Percentiles rank a stretch among this genome's conserved stretches.
These are phyloP conservation scores for Striga hermonthica DNA, from an alignment of 305 asterid species.

Conservation along the genomic window DNA sequence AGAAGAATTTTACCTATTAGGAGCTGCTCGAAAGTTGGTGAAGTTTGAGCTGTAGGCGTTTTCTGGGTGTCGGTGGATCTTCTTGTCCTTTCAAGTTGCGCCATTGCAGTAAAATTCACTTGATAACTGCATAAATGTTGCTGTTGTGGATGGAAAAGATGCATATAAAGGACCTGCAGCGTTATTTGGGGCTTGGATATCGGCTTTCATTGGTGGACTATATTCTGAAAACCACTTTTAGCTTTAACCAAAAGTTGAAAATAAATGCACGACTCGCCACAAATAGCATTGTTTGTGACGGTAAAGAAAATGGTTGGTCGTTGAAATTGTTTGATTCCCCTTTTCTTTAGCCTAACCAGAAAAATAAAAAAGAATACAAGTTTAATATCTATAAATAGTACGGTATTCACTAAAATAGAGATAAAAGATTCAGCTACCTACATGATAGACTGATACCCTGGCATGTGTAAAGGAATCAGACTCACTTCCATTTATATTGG, in stretches of 20 bases:
- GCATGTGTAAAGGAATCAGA: too few relatives aligned
- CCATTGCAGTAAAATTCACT: conserved; percentile 36
- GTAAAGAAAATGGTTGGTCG: conserved; percentile 2
- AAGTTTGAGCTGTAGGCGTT: conserved; percentile 39
- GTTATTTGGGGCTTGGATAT: conserved; percentile 34
- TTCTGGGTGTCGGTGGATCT: conserved; percentile 39
- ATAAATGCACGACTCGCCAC: conserved; percentile 28
- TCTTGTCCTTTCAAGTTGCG: conserved; percentile 50
- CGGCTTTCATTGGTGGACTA: conserved; percentile 39
- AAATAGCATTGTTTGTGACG: conserved; percentile 17
- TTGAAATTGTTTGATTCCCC: neutral
- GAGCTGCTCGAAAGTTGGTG: conserved; percentile 65
- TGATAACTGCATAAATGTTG: conserved; percentile 15
- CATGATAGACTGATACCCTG: too few relatives aligned
- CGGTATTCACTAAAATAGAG: too few relatives aligned
- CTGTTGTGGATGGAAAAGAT: conserved; percentile 21
- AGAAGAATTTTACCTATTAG: conserved; percentile 46
- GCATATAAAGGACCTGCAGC: conserved; percentile 27
- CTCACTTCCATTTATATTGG: neutral
- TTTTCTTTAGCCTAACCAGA: neutral
- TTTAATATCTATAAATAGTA: too few relatives aligned
- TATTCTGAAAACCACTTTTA: conserved; percentile 19
- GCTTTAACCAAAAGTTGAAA: conserved; percentile 20
- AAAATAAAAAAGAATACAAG: too few relatives aligned
- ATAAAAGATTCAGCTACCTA: too few relatives aligned